phyloP scores from a whole-genome alignment of 208 protist species.

The Trypanosoma caninum region DNA sequence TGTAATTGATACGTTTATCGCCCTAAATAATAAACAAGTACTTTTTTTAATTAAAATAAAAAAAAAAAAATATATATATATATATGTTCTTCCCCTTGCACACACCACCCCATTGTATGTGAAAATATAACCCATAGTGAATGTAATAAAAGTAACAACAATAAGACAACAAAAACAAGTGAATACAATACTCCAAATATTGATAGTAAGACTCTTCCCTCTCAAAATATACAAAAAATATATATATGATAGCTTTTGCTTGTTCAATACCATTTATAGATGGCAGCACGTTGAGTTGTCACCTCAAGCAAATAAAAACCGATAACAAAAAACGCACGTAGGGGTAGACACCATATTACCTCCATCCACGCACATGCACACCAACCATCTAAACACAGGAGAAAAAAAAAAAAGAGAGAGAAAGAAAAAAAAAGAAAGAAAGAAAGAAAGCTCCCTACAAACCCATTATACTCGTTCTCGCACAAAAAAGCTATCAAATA shows the following conservation, averaged over 20 bases:
- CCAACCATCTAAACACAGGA: constrained; percentile 3
- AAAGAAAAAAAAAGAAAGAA: not conserved
- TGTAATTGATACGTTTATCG: not conserved
- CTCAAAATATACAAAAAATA: not conserved
- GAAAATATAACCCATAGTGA: too few species aligned
- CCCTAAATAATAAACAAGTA: not conserved
- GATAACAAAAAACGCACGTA: too few species aligned
- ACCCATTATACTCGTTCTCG: constrained; percentile 7
- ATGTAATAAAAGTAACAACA: too few species aligned
- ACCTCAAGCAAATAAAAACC: not conserved
- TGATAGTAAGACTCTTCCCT: too few species aligned
- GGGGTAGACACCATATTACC: not conserved
- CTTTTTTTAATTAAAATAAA: too few species aligned
- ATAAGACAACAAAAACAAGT: too few species aligned
- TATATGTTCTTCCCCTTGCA: too few species aligned
- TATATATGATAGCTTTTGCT: not conserved
- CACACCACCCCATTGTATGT: too few species aligned
- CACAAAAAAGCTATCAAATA: constrained; percentile 69
- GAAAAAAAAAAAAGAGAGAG: constrained; percentile 2
- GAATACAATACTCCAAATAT: too few species aligned
- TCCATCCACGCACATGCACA: not conserved
- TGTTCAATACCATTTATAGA: too few species aligned
- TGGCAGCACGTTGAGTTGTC: too few species aligned
- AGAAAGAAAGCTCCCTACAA: not conserved
- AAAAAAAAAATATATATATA: too few species aligned